These are phyloP conservation scores for Bjerkandera adusta DNA, from an alignment of 1,284 basidiomycete genomes.

Conservation along the genomic window DNA sequence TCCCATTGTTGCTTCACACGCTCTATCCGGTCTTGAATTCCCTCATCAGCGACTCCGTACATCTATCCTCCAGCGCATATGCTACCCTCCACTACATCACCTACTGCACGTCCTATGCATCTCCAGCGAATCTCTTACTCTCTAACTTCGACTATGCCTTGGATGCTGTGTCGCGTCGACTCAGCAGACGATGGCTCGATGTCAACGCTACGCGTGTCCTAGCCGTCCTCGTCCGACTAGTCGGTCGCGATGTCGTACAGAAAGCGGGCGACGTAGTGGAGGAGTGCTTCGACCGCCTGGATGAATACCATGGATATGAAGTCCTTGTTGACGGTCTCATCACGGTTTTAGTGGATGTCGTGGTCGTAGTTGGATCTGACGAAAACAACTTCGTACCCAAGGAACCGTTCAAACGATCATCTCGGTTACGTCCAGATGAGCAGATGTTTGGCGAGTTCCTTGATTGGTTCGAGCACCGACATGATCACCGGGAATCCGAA, in stretches of 20 bases:
- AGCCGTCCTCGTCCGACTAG: conserved; percentile 77
- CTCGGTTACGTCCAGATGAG: conserved; percentile 18
- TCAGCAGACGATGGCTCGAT: conserved; percentile 77
- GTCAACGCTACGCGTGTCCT: conserved; percentile 80
- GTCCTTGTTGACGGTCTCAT: conserved; percentile 83
- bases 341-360: conserved; percentile 80
- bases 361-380: conserved; percentile 66
- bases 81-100: conserved; percentile 71
- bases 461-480: conserved; percentile 61
- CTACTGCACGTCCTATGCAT: conserved; percentile 74
- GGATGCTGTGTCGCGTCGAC: conserved; percentile 79
- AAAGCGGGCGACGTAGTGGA: conserved; percentile 90
- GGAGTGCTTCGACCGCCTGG: conserved; percentile 91
- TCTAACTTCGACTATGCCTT: conserved; percentile 95
- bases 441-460: conserved; percentile 48
- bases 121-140: conserved; percentile 79
- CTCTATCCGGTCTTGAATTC: conserved; percentile 86
- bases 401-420: neutral
- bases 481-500: conserved; percentile 26
- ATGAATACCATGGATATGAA: conserved; percentile 90
- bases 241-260: conserved; percentile 82
- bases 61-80: conserved; percentile 70
- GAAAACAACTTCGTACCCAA: conserved; percentile 27
- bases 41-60: conserved; percentile 64
- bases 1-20: conserved; percentile 71